phyloP scores from a whole-genome alignment of 345 rosid species.

The Leavenworthia alabamica region DNA sequence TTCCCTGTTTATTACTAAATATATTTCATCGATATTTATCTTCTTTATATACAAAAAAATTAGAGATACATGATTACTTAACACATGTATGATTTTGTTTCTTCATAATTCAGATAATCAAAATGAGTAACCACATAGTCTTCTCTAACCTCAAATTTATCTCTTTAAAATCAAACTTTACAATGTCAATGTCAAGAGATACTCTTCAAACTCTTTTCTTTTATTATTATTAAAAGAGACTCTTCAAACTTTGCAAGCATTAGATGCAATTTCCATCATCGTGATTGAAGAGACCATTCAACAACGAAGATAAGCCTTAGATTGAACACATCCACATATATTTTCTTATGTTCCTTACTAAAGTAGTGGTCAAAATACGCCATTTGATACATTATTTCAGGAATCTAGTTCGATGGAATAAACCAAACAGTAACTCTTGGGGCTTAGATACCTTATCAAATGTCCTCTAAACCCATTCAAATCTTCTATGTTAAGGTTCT shows the following conservation, averaged over 20 bases:
- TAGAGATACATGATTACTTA: background rate
- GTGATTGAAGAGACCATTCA: background rate
- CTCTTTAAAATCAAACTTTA: background rate
- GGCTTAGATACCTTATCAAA: background rate
- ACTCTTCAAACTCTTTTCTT: background rate
- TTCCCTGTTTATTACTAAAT: too few species aligned
- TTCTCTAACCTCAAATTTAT: background rate
- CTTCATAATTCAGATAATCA: background rate
- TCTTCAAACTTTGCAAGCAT: constrained; percentile 12
- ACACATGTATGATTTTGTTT: background rate
- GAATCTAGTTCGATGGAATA: constrained; percentile 11
- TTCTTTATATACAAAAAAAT: too few species aligned
- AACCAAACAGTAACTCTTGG: background rate
- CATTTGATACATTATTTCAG: background rate
- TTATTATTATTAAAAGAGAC: background rate
- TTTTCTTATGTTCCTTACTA: background rate
- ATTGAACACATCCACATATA: background rate
- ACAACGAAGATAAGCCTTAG: background rate
- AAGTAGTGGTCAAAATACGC: constrained; percentile 20
- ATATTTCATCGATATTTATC: too few species aligned
- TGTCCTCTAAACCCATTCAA: background rate
- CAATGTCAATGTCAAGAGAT: background rate
- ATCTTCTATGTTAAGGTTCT: background rate
- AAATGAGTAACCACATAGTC: background rate
- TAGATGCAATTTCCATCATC: constrained; percentile 10